Conservation (phyloP, 352 stramenopile genomes). For the Globisporangium spiculum region DNA sequence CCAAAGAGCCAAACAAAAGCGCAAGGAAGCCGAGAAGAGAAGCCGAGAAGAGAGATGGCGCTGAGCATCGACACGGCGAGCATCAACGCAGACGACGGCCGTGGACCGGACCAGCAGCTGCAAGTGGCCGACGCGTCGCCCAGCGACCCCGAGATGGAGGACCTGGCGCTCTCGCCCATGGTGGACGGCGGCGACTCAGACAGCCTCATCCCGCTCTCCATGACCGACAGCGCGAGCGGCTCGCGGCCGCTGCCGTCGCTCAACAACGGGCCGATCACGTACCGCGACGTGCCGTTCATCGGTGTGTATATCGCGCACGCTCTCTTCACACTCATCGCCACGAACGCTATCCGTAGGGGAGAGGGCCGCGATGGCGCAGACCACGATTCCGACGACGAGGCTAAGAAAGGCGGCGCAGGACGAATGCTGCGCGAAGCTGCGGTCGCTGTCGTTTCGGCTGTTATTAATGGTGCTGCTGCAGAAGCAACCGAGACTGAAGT, state of each 20-base stretch:
- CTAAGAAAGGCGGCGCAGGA: conserved; percentile 6
- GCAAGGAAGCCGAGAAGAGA: neutral
- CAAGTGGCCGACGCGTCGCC: conserved; percentile 2
- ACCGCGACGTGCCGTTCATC: conserved; percentile 56
- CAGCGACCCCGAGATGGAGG: conserved; percentile 39
- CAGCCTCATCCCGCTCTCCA: conserved; percentile 64
- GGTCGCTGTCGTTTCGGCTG: conserved; percentile 4
- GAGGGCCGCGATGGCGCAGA: conserved; percentile 19
- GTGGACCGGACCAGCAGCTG: neutral
- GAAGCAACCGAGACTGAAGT: neutral
- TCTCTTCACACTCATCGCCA: conserved; percentile 46
- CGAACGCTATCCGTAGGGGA: conserved; percentile 34
- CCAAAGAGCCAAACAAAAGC: neutral
- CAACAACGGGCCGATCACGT: conserved; percentile 52
- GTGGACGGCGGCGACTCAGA: conserved; percentile 31
- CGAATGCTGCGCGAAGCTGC: conserved; percentile 14
- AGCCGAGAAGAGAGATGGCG: conserved; percentile 3
- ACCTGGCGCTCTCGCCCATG: conserved; percentile 55
- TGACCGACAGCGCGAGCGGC: conserved; percentile 60
- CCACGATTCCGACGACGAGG: conserved; percentile 4
- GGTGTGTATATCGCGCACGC: conserved; percentile 50
- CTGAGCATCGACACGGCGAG: conserved; percentile 18
- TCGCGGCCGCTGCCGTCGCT: conserved; percentile 62
- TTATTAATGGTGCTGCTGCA: neutral
- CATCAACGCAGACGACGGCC: conserved; percentile 15